A percentile compares a stretch with the other conserved stretches of the same genome.
These are phyloP conservation scores for Cydonia oblonga DNA, from an alignment of 331 rosid species.

Conservation along the genomic window DNA sequence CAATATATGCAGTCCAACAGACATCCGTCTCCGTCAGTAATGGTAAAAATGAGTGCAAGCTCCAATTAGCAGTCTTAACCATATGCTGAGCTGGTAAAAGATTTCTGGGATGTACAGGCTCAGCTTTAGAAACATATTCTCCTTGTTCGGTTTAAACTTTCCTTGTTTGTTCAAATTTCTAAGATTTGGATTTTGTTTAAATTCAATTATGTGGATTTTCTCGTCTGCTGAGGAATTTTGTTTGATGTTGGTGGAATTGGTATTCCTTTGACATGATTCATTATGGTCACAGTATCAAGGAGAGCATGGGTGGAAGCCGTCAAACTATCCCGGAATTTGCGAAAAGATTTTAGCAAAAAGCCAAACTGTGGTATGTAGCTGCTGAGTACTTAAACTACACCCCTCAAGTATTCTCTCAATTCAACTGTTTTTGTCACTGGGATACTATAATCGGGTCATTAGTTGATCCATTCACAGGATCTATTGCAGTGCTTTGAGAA, in stretches of 20 bases:
- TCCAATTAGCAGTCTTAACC: background rate
- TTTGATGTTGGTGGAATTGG: conserved; percentile 3
- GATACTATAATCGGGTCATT: background rate
- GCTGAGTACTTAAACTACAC: conserved; percentile 6
- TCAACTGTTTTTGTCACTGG: background rate
- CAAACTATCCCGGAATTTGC: conserved; percentile 77
- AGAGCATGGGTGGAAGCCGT: conserved; percentile 85
- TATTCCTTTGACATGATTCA: conserved; percentile 1
- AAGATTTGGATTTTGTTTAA: background rate
- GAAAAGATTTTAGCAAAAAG: conserved; percentile 84
- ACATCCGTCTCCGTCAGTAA: background rate
- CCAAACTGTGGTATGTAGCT: conserved; percentile 80
- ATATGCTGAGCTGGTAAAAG: background rate
- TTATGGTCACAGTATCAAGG: conserved; percentile 79
- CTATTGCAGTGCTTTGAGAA: background rate
- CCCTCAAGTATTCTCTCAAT: background rate
- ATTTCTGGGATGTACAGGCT: background rate
- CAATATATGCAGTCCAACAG: too few relatives aligned
- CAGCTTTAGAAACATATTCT: background rate
- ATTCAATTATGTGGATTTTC: background rate
- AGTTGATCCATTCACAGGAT: background rate
- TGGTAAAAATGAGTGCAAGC: background rate
- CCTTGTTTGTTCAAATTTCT: background rate
- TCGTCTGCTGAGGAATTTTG: background rate
- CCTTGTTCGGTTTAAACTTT: background rate